A percentile compares a stretch with the other conserved stretches of the same genome.
Evolutionary conservation across 2,329 filamentous ascomycete genomes (phyloP).

Genomic region (Ophiostoma pallidulum): DNA sequence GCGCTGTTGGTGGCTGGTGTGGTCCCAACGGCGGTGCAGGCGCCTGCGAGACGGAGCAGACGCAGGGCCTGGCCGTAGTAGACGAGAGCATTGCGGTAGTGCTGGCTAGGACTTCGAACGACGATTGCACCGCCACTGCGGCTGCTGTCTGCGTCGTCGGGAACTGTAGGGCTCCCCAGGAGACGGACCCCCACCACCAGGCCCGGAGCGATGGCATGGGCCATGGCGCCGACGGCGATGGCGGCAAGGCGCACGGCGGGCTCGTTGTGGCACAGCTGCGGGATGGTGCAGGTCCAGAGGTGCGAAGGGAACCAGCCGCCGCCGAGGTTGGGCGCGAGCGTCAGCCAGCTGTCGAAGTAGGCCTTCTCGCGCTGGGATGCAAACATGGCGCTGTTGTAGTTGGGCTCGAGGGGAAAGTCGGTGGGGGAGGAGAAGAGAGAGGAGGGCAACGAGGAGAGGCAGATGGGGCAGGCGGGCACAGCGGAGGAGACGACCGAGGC

Average conservation of each 20-base stretch:
- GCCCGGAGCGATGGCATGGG: slow-evolving; percentile 14
- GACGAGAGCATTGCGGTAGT: slow-evolving; percentile 26
- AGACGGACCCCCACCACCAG: slow-evolving; percentile 11
- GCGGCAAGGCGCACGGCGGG: slow-evolving; percentile 28
- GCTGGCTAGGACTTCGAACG: too few species aligned
- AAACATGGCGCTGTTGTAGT: slow-evolving; percentile 14
- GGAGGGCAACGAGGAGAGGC: too few species aligned
- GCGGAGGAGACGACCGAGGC: too few species aligned
- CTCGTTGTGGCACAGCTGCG: slow-evolving; percentile 25
- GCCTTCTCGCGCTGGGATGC: slow-evolving; percentile 16
- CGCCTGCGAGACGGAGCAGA: slow-evolving; percentile 9
- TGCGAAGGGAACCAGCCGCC: slow-evolving; percentile 24
- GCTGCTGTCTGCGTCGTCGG: neutral
- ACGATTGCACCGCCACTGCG: neutral
- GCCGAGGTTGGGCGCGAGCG: slow-evolving; percentile 18
- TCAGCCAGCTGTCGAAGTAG: slow-evolving; percentile 23
- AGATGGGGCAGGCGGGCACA: neutral
- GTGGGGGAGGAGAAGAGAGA: neutral
- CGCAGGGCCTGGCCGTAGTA: slow-evolving; percentile 28
- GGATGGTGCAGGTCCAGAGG: slow-evolving; percentile 29
- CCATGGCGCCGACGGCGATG: slow-evolving; percentile 28
- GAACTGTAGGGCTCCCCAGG: too few species aligned
- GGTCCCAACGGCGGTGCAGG: neutral
- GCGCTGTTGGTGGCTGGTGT: neutral
- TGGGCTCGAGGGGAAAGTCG: slow-evolving; percentile 9